Base-by-base conservation (phyloP, 2,329 filamentous ascomycete species). In the Colletotrichum liriopes region DNA sequence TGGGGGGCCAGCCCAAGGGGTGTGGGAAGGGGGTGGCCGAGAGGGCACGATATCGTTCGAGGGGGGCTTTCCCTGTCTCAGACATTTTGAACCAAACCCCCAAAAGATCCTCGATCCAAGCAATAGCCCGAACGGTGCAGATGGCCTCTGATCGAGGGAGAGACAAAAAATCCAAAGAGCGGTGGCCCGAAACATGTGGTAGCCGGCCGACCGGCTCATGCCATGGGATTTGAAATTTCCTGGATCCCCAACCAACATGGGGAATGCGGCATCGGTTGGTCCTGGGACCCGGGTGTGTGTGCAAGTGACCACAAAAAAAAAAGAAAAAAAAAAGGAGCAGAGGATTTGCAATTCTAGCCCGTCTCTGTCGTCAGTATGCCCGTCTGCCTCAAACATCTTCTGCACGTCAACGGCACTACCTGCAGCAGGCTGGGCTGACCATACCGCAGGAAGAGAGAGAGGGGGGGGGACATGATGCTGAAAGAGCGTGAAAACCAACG, bases 311-410 rank as follows among this genome's bases (percentile, higher is more conserved):
- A 51, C 2, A 3, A 32, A 32, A 32, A 32, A 3, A 32, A 32
- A 32, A 6, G 6, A 32, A 32, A 6, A 32, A 3, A 32, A 32
- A 32, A 32, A 32, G 23, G n/a, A 29, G 32, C 43, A 47, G 59
- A 62, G 45, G 32, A 62, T 41, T 62, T 62, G 45, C 60, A 62
- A 62, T 62, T 37, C 45, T 41, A n/a, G 59, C 5, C 23, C 20
- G 43, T 32, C n/a, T 62, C 45, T 62, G n/a, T 52, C 54, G 54
- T 56, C 32, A 56, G 32, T 43, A 62, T 51, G 35, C 45, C 60
- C 32, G 60, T 55, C 35, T 64, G 61, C 54, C 61, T 64, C 61
- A 64, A 64, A 45, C 61, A 43, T 12, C 23, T 64, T 23, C 37
- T 64, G 49, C 61, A 64, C 61, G 37, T 64, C 49, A 64, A 64